phyloP scores from a whole-genome alignment of 257 asterid genomes.

The Solanum lycopersicoides region DNA sequence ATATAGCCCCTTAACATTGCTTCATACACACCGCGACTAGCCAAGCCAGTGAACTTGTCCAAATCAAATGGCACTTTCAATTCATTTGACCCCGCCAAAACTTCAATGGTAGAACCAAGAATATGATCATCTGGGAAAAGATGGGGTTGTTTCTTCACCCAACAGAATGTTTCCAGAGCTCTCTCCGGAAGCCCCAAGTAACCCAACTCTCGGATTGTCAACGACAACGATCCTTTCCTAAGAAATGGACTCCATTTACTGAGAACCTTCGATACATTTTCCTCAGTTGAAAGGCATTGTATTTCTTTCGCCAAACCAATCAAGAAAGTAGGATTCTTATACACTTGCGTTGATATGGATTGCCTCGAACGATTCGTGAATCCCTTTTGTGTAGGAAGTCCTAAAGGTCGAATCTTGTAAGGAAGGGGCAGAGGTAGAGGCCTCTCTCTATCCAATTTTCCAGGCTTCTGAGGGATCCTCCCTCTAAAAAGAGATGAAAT shows the following conservation, averaged over 20 bases:
- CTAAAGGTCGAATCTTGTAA: conserved; percentile 53
- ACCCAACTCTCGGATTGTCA: conserved; percentile 69
- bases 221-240: conserved; percentile 66
- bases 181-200: conserved; percentile 63
- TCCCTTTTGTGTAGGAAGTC: conserved; percentile 52
- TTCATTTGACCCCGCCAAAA: conserved; percentile 57
- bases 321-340: conserved; percentile 75
- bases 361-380: conserved; percentile 32
- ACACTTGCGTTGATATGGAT: conserved; percentile 45
- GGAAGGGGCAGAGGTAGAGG: conserved; percentile 66
- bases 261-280: conserved; percentile 47
- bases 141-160: conserved; percentile 69
- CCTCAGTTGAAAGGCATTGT: conserved; percentile 40
- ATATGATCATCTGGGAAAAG: conserved; percentile 70
- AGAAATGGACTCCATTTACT: conserved; percentile 54
- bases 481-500: conserved; percentile 76
- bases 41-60: conserved; percentile 40
- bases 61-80: conserved; percentile 52
- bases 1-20: conserved; percentile 62
- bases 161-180: conserved; percentile 58
- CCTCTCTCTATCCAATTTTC: conserved; percentile 48
- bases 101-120: conserved; percentile 78
- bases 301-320: conserved; percentile 67
- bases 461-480: conserved; percentile 78
- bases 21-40: conserved; percentile 57